Evolutionary conservation across 2,329 filamentous ascomycete genomes (phyloP).

Genomic region (Paracorniculantispora psalliotae): DNA sequence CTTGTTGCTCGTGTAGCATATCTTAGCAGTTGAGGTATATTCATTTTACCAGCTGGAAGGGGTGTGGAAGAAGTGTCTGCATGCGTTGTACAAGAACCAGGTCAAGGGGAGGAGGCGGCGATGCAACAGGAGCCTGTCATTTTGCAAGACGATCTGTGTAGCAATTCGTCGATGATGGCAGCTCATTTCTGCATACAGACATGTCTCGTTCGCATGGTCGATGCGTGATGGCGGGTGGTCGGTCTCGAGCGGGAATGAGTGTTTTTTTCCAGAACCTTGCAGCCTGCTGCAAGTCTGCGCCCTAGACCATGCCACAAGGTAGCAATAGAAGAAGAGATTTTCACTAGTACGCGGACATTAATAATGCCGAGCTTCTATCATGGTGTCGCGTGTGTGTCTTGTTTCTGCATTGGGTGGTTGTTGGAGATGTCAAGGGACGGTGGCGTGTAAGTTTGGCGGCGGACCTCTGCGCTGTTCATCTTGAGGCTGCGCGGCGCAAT

Average conservation of each 20-base stretch:
- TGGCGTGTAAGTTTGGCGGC: too few species aligned
- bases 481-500: too few species aligned
- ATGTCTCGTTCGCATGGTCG: neutral
- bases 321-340: too few species aligned
- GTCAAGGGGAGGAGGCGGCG: neutral
- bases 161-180: neutral
- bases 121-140: too few species aligned
- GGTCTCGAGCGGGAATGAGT: neutral
- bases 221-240: neutral
- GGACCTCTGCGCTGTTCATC: too few species aligned
- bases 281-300: neutral
- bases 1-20: too few species aligned
- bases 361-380: neutral
- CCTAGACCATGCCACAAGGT: too few species aligned
- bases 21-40: too few species aligned
- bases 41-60: too few species aligned
- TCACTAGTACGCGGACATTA: neutral
- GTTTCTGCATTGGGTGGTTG: neutral
- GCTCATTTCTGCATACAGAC: neutral
- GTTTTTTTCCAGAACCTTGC: neutral
- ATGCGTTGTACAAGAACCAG: conserved; percentile 4
- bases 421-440: too few species aligned
- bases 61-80: neutral
- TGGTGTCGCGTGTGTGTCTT: neutral
- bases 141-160: conserved; percentile 2